Conservation (phyloP, 164 flowering plant species). For the Taxillus chinensis region DNA sequence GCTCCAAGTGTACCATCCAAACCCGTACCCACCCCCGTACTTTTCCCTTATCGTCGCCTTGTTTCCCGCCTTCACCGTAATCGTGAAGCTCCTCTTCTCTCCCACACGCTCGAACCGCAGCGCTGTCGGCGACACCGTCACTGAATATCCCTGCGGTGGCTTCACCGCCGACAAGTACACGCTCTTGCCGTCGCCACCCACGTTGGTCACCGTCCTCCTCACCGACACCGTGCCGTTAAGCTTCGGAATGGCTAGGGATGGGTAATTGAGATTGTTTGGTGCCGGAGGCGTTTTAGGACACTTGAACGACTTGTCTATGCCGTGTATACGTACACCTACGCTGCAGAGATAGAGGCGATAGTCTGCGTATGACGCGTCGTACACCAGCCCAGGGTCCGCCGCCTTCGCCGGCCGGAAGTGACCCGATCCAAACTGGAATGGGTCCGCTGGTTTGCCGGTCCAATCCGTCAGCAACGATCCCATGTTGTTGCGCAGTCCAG, state of each 20-base stretch:
- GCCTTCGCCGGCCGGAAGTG: slow-evolving; percentile 60
- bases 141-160: slow-evolving; percentile 46
- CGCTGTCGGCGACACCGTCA: slow-evolving; percentile 35
- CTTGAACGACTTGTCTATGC: slow-evolving; percentile 26
- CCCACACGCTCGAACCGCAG: slow-evolving; percentile 33
- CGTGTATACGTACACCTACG: slow-evolving; percentile 11
- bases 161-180: slow-evolving; percentile 28
- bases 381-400: slow-evolving; percentile 82
- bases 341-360: slow-evolving; percentile 62
- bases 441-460: slow-evolving; percentile 33
- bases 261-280: slow-evolving; percentile 52
- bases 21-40: slow-evolving; percentile 24
- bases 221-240: slow-evolving; percentile 42
- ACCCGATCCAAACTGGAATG: slow-evolving; percentile 78
- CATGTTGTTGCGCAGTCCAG: slow-evolving; percentile 35
- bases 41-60: background rate
- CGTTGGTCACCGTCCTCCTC: slow-evolving; percentile 66
- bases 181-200: slow-evolving; percentile 30
- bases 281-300: slow-evolving; percentile 39
- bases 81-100: slow-evolving; percentile 50
- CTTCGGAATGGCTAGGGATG: slow-evolving; percentile 53
- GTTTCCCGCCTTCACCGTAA: slow-evolving; percentile 28
- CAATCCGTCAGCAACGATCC: slow-evolving; percentile 37
- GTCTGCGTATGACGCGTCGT: slow-evolving; percentile 64
- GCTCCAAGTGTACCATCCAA: slow-evolving; percentile 67